Base-by-base conservation (phyloP, 2,329 filamentous ascomycete genomes). In the Hymenoscyphus albidus region DNA sequence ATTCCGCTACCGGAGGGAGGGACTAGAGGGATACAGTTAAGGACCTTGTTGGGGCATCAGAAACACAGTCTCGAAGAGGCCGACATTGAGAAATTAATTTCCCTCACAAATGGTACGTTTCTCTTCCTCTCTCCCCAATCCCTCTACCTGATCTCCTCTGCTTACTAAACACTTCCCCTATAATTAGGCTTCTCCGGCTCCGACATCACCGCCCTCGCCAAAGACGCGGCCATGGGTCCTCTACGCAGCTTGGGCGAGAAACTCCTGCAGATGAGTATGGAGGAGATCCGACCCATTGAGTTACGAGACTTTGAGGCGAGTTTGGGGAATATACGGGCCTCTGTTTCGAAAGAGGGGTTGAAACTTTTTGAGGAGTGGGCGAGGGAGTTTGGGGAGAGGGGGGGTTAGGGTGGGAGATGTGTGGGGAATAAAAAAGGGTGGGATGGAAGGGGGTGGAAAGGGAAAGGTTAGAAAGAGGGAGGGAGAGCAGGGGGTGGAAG, bases 121-220 rank as follows among this genome's bases (percentile, higher is more conserved):
- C 31, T 10, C 54, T 18, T 14, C 57, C 35, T n/a, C n/a, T n/a
- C n/a, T n/a, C n/a, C n/a, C n/a, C n/a, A n/a, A n/a, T n/a, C n/a
- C n/a, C n/a, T n/a, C n/a, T n/a, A n/a, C n/a, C n/a, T n/a, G n/a
- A n/a, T n/a, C n/a, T n/a, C n/a, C n/a, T n/a, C n/a, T n/a, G n/a
- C n/a, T n/a, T n/a, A n/a, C n/a, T n/a, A n/a, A n/a, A n/a, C n/a
- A n/a, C n/a, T n/a, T n/a, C n/a, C n/a, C n/a, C n/a, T n/a, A n/a
- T n/a, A n/a, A n/a, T n/a, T n/a, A n/a, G 93, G 93, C n/a, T 99
- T 97, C 78, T 97, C 93, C 9, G 95, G 95, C 56, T 97, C 93
- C 1, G 95, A 99, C 74, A 97, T 99, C 69, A 98, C 95, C 27
- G 93, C 95, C 1, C 81, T 99, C 9, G 95, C 95, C 7, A 99